Evolutionary conservation across 2,329 filamentous ascomycete genomes (phyloP).

Genomic region (Trichoderma hamatum): DNA sequence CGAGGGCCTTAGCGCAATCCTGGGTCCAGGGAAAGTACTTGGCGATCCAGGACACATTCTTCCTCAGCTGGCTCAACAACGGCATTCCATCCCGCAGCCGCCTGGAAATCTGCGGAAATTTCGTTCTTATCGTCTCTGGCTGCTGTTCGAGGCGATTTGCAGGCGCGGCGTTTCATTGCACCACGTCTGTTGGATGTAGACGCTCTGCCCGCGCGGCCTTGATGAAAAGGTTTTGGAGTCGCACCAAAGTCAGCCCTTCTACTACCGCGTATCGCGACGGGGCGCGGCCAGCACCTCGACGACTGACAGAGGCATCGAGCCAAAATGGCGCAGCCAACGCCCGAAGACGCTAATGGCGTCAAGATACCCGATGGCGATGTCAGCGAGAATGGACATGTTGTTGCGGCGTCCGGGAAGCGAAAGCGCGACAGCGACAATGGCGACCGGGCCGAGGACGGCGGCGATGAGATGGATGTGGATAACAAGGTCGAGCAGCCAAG

Average conservation of each 20-base stretch:
- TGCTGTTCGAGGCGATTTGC: conserved; percentile 30
- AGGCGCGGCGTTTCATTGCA: conserved; percentile 36
- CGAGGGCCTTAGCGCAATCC: conserved; percentile 37
- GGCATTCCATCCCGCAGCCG: conserved; percentile 36
- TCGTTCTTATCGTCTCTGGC: conserved; percentile 26
- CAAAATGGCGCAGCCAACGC: conserved; percentile 48
- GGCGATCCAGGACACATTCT: conserved; percentile 47
- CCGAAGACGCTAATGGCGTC: conserved; percentile 47
- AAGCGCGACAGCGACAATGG: conserved; percentile 62
- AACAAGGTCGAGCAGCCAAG: conserved; percentile 49
- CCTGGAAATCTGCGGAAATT: conserved; percentile 32
- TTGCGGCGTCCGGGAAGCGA: conserved; percentile 53
- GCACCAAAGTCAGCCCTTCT: conserved; percentile 43
- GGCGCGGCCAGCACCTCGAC: conserved; percentile 39
- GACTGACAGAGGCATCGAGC: conserved; percentile 33
- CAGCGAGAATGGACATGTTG: conserved; percentile 37
- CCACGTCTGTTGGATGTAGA: conserved; percentile 39
- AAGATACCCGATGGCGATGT: conserved; percentile 38
- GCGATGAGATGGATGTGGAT: conserved; percentile 24
- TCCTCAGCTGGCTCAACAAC: conserved; percentile 39
- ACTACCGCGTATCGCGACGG: conserved; percentile 47
- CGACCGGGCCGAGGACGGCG: conserved; percentile 43
- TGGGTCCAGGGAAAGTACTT: conserved; percentile 30
- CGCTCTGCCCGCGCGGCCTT: conserved; percentile 39
- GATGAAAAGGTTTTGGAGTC: conserved; percentile 46